These are phyloP conservation scores for Karstenula rhodostoma DNA, from an alignment of 2,329 filamentous ascomycete species.

Conservation along the genomic window DNA sequence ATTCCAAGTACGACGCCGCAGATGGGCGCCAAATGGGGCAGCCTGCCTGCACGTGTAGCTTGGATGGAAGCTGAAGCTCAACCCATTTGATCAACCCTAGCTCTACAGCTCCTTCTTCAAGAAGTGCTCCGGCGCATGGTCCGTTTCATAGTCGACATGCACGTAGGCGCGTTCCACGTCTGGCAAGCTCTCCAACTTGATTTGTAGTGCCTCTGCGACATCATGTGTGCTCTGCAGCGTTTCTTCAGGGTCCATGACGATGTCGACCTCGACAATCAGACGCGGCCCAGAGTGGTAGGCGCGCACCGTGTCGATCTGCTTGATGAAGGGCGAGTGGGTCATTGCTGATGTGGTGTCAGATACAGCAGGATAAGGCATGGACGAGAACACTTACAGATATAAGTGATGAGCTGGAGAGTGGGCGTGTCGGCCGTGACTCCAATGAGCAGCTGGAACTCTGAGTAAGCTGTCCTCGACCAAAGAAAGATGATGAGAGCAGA, in stretches of 20 bases:
- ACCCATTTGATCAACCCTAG: not conserved
- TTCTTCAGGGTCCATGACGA: conserved; percentile 84
- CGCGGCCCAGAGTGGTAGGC: conserved; percentile 90
- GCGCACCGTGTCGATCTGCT: conserved; percentile 91
- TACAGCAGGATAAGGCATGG: not conserved
- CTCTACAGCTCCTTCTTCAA: conserved; percentile 66
- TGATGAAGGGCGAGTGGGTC: conserved; percentile 82
- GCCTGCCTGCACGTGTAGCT: too few relatives aligned
- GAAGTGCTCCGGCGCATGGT: conserved; percentile 87
- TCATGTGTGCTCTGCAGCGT: conserved; percentile 85
- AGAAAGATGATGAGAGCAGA: conserved; percentile 79
- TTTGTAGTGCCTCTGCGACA: conserved; percentile 90
- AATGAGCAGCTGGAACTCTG: conserved; percentile 89
- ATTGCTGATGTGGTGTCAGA: conserved; percentile 59
- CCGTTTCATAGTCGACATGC: conserved; percentile 96
- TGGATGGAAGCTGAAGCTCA: too few relatives aligned
- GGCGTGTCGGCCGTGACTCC: conserved; percentile 86
- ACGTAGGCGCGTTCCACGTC: conserved; percentile 95
- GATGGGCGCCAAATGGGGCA: too few relatives aligned
- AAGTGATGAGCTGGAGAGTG: conserved; percentile 92
- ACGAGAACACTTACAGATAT: conserved; percentile 70
- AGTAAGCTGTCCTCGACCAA: conserved; percentile 86
- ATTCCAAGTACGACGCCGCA: too few relatives aligned
- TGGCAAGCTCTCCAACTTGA: conserved; percentile 89
- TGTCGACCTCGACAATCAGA: conserved; percentile 93